These are phyloP conservation scores for Limonium bicolor DNA, from an alignment of 148 eudicot genomes.

Conservation along the genomic window DNA sequence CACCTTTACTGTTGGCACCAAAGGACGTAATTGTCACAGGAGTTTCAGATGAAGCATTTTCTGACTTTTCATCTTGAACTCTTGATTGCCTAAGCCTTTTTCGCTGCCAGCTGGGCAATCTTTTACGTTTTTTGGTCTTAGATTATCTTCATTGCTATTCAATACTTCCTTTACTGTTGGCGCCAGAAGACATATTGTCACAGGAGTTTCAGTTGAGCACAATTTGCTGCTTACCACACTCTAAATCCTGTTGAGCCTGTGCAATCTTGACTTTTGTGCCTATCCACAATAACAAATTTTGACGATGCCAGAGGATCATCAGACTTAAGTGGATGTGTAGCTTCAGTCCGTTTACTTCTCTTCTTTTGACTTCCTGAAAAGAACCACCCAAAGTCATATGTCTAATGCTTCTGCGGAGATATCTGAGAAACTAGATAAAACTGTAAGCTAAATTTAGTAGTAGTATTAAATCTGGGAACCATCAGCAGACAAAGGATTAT, in stretches of 20 bases:
- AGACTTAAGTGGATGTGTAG: too few species aligned
- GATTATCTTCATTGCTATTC: slow-evolving; percentile 6
- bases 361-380: too few species aligned
- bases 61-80: slow-evolving; percentile 5
- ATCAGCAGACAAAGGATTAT: too few species aligned
- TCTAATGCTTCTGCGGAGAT: too few species aligned
- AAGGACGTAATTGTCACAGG: not conserved
- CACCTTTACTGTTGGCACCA: not conserved
- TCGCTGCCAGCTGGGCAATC: slow-evolving; percentile 48
- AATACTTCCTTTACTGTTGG: slow-evolving; percentile 1
- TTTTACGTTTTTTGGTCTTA: slow-evolving; percentile 26
- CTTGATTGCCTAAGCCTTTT: slow-evolving; percentile 17
- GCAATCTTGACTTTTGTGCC: not conserved
- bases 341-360: too few species aligned
- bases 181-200: not conserved
- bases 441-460: too few species aligned
- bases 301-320: too few species aligned
- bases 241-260: not conserved
- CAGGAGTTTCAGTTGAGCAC: not conserved
- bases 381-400: too few species aligned
- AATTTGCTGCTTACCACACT: not conserved
- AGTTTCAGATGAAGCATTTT: not conserved
- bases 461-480: too few species aligned
- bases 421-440: too few species aligned
- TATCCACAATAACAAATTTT: not conserved